phyloP scores from a whole-genome alignment of 2,329 filamentous ascomycete genomes.

The Alternaria longipes region DNA sequence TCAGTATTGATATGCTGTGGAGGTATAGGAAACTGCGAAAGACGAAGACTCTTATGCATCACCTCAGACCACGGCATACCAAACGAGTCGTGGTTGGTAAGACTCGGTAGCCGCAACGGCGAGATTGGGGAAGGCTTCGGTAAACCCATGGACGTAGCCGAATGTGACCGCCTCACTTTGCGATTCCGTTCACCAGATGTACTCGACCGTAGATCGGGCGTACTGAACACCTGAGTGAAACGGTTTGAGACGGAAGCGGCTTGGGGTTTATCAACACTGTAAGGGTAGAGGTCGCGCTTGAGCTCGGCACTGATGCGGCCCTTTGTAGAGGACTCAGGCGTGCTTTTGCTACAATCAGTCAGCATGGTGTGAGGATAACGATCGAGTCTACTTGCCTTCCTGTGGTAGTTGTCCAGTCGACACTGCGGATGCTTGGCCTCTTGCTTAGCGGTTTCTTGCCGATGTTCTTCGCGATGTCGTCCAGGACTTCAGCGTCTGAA shows the following conservation, averaged over 20 bases:
- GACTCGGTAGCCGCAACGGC: conserved; percentile 41
- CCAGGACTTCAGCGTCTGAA: conserved; percentile 48
- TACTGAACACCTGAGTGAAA: conserved; percentile 40
- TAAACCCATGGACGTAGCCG: conserved; percentile 38
- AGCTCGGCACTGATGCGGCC: conserved; percentile 18
- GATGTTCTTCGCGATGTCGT: conserved; percentile 43
- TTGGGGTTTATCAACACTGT: conserved; percentile 32
- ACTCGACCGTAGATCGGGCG: conserved; percentile 40
- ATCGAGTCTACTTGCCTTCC: conserved; percentile 30
- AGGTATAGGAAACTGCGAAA: conserved; percentile 39
- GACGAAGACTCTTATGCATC: conserved; percentile 41
- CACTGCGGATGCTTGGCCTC: conserved; percentile 47
- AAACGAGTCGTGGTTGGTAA: conserved; percentile 33
- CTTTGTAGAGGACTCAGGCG: conserved; percentile 35
- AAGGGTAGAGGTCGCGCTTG: conserved; percentile 27
- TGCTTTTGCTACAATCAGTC: conserved; percentile 35
- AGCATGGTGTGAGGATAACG: conserved; percentile 5
- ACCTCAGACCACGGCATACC: conserved; percentile 39
- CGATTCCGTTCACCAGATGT: conserved; percentile 25
- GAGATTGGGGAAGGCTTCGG: conserved; percentile 34
- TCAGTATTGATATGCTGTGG: conserved; percentile 23
- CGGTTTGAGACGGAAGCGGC: conserved; percentile 26
- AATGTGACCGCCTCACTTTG: conserved; percentile 42
- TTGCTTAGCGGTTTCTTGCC: conserved; percentile 43
- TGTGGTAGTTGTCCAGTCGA: conserved; percentile 45